Conservation (phyloP, 2,329 filamentous ascomycete genomes). For the Alternaria burnsii region DNA sequence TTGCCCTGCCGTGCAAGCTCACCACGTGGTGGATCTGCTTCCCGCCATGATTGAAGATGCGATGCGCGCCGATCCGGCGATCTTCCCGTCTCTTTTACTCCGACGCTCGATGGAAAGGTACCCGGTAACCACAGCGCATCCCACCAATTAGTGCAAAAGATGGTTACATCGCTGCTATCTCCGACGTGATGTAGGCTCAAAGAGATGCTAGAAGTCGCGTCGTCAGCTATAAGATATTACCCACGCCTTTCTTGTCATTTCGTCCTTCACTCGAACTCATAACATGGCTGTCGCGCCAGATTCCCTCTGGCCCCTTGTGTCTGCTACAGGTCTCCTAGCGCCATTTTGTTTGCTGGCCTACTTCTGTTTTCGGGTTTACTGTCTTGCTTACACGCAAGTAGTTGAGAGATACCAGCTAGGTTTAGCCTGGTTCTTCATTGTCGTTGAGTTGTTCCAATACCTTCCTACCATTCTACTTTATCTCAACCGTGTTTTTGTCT, state of each 20-base stretch:
- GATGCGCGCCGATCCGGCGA: background rate
- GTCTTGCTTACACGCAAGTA: background rate
- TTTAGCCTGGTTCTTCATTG: background rate
- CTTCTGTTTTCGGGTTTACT: background rate
- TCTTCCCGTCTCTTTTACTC: background rate
- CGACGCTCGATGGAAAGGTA: background rate
- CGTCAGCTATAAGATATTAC: background rate
- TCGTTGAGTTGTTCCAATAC: background rate
- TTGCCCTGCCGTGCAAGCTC: background rate
- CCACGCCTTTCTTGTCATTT: background rate
- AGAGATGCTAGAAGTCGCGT: background rate
- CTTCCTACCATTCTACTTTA: background rate
- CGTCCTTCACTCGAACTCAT: background rate
- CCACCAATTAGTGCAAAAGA: background rate
- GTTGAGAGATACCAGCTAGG: background rate
- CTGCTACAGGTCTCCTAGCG: background rate
- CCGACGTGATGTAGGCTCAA: background rate
- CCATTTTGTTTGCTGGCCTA: background rate
- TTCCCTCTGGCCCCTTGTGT: background rate
- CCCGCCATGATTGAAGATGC: background rate
- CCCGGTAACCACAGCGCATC: background rate
- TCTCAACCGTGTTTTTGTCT: background rate
- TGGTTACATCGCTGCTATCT: background rate
- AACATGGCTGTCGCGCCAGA: background rate
- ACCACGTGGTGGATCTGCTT: background rate